Percentiles rank a stretch among this genome's conserved stretches.
Evolutionary conservation across 352 stramenopile genomes (phyloP).

Genomic region (Phytophthora quininea): DNA sequence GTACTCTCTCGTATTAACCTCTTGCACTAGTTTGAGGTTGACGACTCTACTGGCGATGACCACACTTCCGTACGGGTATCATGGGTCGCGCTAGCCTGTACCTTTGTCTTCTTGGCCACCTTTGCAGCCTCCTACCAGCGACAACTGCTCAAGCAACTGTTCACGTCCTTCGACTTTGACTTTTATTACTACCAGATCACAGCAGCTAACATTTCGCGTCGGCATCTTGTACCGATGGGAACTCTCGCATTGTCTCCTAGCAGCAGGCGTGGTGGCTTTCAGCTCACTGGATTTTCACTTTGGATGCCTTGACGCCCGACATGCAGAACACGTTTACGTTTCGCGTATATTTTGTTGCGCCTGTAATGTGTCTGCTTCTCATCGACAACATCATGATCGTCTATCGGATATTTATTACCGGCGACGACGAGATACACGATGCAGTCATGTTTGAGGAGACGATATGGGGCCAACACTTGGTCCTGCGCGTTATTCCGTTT

Average conservation of each 20-base stretch:
- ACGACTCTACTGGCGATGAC: not conserved
- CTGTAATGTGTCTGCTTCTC: conserved; percentile 4
- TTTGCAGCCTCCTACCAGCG: conserved; percentile 36
- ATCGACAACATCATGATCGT: conserved; percentile 3
- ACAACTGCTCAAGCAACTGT: conserved; percentile 35
- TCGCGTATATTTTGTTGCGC: conserved; percentile 1
- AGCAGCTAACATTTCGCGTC: conserved; percentile 28
- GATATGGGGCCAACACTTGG: conserved; percentile 10
- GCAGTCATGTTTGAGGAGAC: conserved; percentile 6
- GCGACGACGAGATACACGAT: conserved; percentile 9
- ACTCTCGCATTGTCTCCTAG: conserved; percentile 6
- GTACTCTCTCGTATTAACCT: conserved; percentile 5
- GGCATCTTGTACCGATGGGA: conserved; percentile 28
- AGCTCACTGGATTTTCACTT: conserved; percentile 34
- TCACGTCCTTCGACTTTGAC: conserved; percentile 47
- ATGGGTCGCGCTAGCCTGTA: conserved; percentile 8
- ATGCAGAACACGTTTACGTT: conserved; percentile 28
- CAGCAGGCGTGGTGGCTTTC: conserved; percentile 22
- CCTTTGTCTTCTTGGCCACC: conserved; percentile 11
- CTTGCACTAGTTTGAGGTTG: not conserved
- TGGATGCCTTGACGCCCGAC: conserved; percentile 39
- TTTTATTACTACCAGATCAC: conserved; percentile 44
- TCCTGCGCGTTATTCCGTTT: conserved; percentile 13
- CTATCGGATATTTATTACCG: conserved; percentile 15
- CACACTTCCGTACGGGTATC: not conserved